These are phyloP conservation scores for Euphorbia tirucalli DNA, from an alignment of 345 rosid species.

Conservation along the genomic window DNA sequence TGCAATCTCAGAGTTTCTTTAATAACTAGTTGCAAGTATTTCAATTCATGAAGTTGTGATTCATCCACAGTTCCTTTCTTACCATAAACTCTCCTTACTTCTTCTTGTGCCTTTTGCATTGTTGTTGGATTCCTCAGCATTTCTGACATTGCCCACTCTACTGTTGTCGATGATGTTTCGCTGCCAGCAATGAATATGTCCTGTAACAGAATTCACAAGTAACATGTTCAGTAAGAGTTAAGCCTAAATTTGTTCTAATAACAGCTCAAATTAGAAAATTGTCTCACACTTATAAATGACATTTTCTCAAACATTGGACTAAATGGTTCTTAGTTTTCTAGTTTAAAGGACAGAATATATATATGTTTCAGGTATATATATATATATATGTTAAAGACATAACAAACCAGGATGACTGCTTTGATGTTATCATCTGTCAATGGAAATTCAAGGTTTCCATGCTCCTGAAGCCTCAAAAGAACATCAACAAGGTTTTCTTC, in stretches of 20 bases:
- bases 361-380: too few species aligned
- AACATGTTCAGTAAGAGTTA: neutral
- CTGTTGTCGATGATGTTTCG: constrained; percentile 22
- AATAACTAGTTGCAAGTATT: constrained; percentile 8
- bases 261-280: too few species aligned
- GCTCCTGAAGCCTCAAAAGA: constrained; percentile 2
- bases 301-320: too few species aligned
- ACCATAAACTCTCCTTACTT: constrained; percentile 21
- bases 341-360: too few species aligned
- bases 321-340: too few species aligned
- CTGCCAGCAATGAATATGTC: constrained; percentile 24
- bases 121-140: constrained; percentile 25
- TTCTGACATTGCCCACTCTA: constrained; percentile 29
- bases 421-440: constrained; percentile 5
- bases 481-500: constrained; percentile 5
- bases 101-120: constrained; percentile 27
- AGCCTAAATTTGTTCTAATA: too few species aligned
- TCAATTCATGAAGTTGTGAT: neutral
- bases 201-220: neutral
- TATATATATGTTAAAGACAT: too few species aligned
- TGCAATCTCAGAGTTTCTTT: constrained; percentile 35
- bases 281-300: too few species aligned
- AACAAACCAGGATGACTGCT: neutral
- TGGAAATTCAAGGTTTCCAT: neutral
- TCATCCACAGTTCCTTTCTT: constrained; percentile 20